A percentile compares a stretch with the other conserved stretches of the same genome.
Evolutionary conservation across 2,329 filamentous ascomycete species (phyloP).

Genomic region (Ophiostoma ulmi): DNA sequence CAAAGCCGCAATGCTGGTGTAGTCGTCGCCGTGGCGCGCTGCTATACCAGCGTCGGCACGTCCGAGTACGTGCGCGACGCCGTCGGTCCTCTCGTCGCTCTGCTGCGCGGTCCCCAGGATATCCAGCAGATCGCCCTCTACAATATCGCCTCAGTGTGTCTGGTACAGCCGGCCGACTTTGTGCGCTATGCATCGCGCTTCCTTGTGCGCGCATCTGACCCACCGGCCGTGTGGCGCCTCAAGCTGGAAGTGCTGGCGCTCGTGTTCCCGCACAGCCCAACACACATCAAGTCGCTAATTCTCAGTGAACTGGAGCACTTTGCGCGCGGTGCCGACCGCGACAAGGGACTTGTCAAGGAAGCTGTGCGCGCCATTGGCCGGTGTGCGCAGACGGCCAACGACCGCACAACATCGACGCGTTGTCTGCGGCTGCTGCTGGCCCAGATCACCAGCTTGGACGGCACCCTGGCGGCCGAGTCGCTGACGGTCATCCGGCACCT

Average conservation of each 20-base stretch:
- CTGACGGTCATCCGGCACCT: constrained; percentile 92
- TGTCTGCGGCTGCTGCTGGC: constrained; percentile 78
- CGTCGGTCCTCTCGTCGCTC: constrained; percentile 77
- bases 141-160: constrained; percentile 90
- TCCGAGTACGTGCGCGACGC: constrained; percentile 67
- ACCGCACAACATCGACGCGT: constrained; percentile 56
- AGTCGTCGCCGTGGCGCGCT: constrained; percentile 77
- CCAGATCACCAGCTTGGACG: constrained; percentile 83
- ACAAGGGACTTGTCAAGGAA: constrained; percentile 76
- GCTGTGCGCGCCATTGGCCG: constrained; percentile 89
- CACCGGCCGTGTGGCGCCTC: constrained; percentile 76
- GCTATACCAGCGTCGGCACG: constrained; percentile 80
- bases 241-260: constrained; percentile 89
- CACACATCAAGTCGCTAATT: constrained; percentile 76
- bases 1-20: constrained; percentile 92
- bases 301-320: constrained; percentile 94
- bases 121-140: constrained; percentile 86
- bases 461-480: constrained; percentile 83
- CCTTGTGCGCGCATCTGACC: constrained; percentile 73
- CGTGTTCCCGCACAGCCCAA: constrained; percentile 76
- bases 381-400: constrained; percentile 71
- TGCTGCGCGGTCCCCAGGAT: constrained; percentile 78
- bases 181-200: constrained; percentile 87
- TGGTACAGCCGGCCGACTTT: constrained; percentile 71
- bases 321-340: constrained; percentile 63